Evolutionary conservation across 148 eudicot genomes (phyloP).

Genomic region (Silene latifolia): DNA sequence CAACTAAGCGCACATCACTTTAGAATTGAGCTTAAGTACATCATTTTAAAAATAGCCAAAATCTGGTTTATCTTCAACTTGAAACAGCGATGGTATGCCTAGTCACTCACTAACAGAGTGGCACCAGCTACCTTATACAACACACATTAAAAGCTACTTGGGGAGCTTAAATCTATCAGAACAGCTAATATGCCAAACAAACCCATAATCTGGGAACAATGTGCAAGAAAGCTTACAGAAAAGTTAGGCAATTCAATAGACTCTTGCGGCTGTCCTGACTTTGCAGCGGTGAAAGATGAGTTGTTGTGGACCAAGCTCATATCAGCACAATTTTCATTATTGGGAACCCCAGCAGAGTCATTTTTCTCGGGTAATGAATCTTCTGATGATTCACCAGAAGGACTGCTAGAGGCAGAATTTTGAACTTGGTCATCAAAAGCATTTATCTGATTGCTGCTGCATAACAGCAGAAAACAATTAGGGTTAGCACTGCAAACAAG

Average conservation of each 20-base stretch:
- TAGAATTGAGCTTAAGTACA: too few relatives aligned
- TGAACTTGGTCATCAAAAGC: conserved; percentile 43
- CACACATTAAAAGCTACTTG: background rate
- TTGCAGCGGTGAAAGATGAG: conserved; percentile 46
- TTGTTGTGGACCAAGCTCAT: conserved; percentile 48
- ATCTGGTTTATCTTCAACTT: too few relatives aligned
- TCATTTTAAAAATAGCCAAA: too few relatives aligned
- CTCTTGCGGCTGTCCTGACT: conserved; percentile 53
- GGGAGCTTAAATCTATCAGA: too few relatives aligned
- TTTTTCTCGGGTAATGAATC: conserved; percentile 38
- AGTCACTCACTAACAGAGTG: too few relatives aligned
- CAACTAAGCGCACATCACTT: too few relatives aligned
- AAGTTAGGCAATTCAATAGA: conserved; percentile 55
- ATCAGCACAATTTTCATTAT: conserved; percentile 48
- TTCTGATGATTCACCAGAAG: conserved; percentile 52
- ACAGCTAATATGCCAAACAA: background rate
- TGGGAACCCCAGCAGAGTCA: conserved; percentile 40
- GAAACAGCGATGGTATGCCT: too few relatives aligned
- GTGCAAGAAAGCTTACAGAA: conserved; percentile 47
- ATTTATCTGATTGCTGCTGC: conserved; percentile 45
- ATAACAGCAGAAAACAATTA: conserved; percentile 19
- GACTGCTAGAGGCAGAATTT: conserved; percentile 56
- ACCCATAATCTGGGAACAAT: background rate
- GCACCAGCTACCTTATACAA: background rate
- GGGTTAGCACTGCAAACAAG: background rate